Evolutionary conservation across 2,329 filamentous ascomycete genomes (phyloP).

Genomic region (Clarireedia monteithiana): DNA sequence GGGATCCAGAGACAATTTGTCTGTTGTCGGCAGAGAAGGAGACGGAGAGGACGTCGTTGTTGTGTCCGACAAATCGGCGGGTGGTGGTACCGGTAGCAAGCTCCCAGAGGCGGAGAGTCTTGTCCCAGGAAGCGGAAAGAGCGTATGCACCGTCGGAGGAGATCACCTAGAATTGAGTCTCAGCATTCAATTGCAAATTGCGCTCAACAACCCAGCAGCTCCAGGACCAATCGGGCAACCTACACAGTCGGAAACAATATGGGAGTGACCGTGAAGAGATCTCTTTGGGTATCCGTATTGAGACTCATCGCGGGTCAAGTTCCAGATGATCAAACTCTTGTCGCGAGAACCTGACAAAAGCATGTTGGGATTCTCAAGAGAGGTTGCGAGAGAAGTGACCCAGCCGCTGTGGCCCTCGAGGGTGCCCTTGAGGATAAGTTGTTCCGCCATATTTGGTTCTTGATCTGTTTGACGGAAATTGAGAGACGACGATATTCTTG

Average conservation of each 20-base stretch:
- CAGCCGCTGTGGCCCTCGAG: conserved; percentile 99
- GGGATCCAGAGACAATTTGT: conserved; percentile 98
- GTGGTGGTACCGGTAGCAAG: conserved; percentile 95
- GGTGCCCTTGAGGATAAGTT: conserved; percentile 79
- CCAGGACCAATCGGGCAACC: conserved; percentile 35
- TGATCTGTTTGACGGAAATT: conserved; percentile 17
- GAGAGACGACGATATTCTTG: conserved; percentile 3
- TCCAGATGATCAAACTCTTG: conserved; percentile 99
- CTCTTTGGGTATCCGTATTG: conserved; percentile 99
- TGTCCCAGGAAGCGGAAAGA: conserved; percentile 98
- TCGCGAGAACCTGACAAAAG: conserved; percentile 95
- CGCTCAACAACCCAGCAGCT: conserved; percentile 3
- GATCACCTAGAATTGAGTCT: conserved; percentile 65
- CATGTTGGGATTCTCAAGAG: conserved; percentile 99
- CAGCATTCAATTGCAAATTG: conserved; percentile 28
- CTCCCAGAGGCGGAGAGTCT: conserved; percentile 99
- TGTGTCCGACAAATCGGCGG: conserved; percentile 97
- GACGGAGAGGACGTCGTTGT: conserved; percentile 98
- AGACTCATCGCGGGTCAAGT: conserved; percentile 96
- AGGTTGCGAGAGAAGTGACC: conserved; percentile 97
- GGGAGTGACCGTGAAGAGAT: conserved; percentile 96
- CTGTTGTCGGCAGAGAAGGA: conserved; percentile 99
- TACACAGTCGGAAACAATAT: conserved; percentile 99
- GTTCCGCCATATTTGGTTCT: conserved; percentile 29
- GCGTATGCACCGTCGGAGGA: conserved; percentile 99